Base-by-base conservation (phyloP, 371 early-diverging fungal species). In the Entomophthora muscae region DNA sequence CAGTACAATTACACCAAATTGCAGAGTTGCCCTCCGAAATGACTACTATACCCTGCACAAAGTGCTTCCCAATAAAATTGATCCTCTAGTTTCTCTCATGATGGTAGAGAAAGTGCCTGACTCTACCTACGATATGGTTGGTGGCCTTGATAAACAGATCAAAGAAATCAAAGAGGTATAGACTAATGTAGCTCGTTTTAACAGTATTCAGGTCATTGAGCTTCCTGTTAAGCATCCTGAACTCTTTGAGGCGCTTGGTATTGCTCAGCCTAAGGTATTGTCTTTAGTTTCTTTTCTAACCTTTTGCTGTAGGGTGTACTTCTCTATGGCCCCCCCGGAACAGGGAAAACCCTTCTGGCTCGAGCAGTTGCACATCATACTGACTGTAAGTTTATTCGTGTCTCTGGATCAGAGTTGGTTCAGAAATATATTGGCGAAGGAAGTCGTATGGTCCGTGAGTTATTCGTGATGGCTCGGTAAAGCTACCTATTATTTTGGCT, bases 381-480 rank as follows among this genome's bases (percentile, higher is more conserved):
- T 1, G 94, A 98, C 78, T 98, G 98, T 70, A 89, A 90, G n/a
- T 99, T 98, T 99, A 66, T 42, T 17, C 88, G 99, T 70, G 98
- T 99, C 31, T 90, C 91, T 67, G 99, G 99, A 52, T 94, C 96
- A 52, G 99, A 99, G 76, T 80, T 99, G 51, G 99, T 99, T n/a
- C 99, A 99, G 77, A 99, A 99, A 76, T 99, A 99, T 74, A 98
- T 99, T 73, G 99, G 99, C 69, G 99, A 99, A 76, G 99, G 99
- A 63, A 89, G 92, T 61, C 85, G 99, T 65, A 95, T 99, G 91
- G 99, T 99, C 3, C 88, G 99, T 59, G 99, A 99, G 75, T 80
- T 99, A 52, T 99, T 99, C 72, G 95, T 97, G 33, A 97, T 99
- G 98, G 99, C 99, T 52, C 82, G 95, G 69, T 83, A 80, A 64